Evolutionary conservation across 176 grass and related monocot genomes (phyloP).

Genomic region (Zizania latifolia): DNA sequence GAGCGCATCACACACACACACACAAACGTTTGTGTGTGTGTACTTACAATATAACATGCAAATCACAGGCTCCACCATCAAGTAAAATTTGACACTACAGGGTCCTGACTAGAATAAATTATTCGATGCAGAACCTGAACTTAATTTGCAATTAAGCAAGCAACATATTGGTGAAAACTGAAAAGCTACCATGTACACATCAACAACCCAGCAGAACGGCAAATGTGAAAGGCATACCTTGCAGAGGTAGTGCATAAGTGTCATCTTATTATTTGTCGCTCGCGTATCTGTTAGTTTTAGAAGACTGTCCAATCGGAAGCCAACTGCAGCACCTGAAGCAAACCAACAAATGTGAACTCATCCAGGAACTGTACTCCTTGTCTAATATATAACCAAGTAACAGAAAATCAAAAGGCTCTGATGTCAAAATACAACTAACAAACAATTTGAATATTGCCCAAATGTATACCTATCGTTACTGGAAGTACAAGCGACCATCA

Average conservation of each 20-base stretch:
- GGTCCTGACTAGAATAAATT: neutral
- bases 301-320: constrained; percentile 93
- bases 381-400: neutral
- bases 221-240: constrained; percentile 55
- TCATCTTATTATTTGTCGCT: constrained; percentile 98
- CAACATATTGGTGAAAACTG: neutral
- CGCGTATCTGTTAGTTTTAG: constrained; percentile 99
- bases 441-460: neutral
- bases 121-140: neutral
- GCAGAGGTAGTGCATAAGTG: constrained; percentile 95
- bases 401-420: neutral
- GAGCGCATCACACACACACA: neutral
- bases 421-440: neutral
- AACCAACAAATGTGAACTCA: constrained; percentile 25
- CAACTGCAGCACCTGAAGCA: constrained; percentile 77
- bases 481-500: neutral
- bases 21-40: too few relatives aligned
- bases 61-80: neutral
- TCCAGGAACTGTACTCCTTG: neutral
- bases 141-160: neutral
- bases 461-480: neutral
- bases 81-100: constrained; percentile 16
- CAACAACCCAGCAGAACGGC: constrained; percentile 16
- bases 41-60: neutral
- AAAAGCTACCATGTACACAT: constrained; percentile 22